These are phyloP conservation scores for Hanseniaspora jakobsenii DNA, from an alignment of 805 yeast species.

Conservation along the genomic window DNA sequence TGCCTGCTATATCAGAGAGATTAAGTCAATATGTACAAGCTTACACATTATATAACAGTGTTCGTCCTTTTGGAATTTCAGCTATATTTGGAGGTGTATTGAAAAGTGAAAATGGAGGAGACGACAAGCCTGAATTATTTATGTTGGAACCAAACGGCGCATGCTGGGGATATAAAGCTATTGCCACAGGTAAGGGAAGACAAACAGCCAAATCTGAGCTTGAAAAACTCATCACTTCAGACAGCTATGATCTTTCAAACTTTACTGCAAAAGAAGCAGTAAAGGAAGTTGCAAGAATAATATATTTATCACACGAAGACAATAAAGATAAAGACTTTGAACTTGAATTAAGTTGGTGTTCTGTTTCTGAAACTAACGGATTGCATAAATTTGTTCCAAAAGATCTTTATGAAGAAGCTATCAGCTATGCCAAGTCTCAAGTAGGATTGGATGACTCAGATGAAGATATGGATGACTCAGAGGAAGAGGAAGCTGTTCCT, in stretches of 20 bases:
- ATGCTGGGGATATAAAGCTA: constrained; percentile 94
- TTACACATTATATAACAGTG: constrained; percentile 89
- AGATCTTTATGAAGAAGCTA: constrained; percentile 70
- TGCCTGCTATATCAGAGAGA: constrained; percentile 74
- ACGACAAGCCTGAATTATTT: constrained; percentile 73
- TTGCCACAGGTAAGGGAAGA: constrained; percentile 97
- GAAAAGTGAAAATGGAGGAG: constrained; percentile 28
- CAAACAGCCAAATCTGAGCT: constrained; percentile 95
- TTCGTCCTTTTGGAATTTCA: constrained; percentile 92
- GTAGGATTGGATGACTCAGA: constrained; percentile 23
- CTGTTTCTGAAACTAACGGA: constrained; percentile 63
- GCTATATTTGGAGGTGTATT: constrained; percentile 92
- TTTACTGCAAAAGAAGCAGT: constrained; percentile 72
- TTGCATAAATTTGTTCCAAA: constrained; percentile 69
- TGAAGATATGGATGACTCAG: constrained; percentile 19
- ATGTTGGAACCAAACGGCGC: constrained; percentile 97
- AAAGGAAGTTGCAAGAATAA: constrained; percentile 85
- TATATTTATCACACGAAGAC: constrained; percentile 91
- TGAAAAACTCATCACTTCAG: constrained; percentile 53
- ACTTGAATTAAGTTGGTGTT: constrained; percentile 84
- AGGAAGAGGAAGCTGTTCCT: constrained; percentile 15
- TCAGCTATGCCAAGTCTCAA: constrained; percentile 69
- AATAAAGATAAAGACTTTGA: constrained; percentile 96
- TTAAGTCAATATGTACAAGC: constrained; percentile 88
- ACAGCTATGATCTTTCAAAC: constrained; percentile 32